Evolutionary conservation across 768 basidiomycete genomes (phyloP), one percentile per base, ranked within the genome.

Genomic region (Phanerochaete sordida): DNA sequence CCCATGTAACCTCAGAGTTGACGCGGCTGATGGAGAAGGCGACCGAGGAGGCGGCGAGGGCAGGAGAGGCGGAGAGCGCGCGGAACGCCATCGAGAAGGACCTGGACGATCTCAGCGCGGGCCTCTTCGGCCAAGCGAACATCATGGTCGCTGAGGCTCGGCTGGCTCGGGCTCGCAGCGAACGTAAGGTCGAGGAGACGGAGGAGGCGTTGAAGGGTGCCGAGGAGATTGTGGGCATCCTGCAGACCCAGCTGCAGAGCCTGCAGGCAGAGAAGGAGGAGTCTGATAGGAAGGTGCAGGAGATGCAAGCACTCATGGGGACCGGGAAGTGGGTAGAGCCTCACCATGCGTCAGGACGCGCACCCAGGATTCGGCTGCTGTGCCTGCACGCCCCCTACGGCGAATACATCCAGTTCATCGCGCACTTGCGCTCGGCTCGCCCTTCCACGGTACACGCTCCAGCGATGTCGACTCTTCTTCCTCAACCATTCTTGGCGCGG

Each of bases 131-230:
- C 54, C 90, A 97, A 74, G 96, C 96, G 6, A 98, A 99, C 71
- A 87, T 82, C 6, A 99, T 99, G 97, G 96, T 98, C n/a, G 93
- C 92, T 0, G 90, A 93, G 70, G 96, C 95, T 23, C 83, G 95
- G 16, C 81, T 86, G 61, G 76, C 72, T 16, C 76, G 80, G 35
- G 86, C 88, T 35, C 69, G 79, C 62, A 87, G 90, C 78, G 82
- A 94, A 68, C 80, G 86, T 44, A 90, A 91, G 68, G 85, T 88
- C 1, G 82, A 84, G 60, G 85, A 86, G 31, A 86, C 92, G 12
- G 91, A 96, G 72, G 77, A 79, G 24, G 88, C 91, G 9, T 72
- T 95, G 60, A 85, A 82, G 65, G 83, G 85, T n/a, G 91, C 93
- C 0, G 95, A 96, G 72, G 91, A 94, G 61, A 89, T 88, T 3